These are phyloP conservation scores for Venturia oleaginea DNA, from an alignment of 2,329 filamentous ascomycete species.

Conservation along the genomic window DNA sequence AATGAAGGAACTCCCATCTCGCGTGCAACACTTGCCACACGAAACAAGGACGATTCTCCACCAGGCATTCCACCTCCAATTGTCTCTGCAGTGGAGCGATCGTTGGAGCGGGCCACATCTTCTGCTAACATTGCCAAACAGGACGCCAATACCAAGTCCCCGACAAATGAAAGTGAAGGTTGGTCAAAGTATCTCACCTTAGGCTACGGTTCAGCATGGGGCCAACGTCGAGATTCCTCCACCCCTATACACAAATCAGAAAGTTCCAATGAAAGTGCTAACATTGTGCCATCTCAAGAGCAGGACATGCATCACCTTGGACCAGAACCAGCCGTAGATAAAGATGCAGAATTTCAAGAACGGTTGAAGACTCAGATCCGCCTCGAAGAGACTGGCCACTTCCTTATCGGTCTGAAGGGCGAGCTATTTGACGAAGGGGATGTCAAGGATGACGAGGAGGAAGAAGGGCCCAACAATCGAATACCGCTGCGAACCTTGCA, in stretches of 20 bases:
- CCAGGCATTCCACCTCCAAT: constrained; percentile 40
- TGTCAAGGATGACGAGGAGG: constrained; percentile 23
- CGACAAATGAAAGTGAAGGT: constrained; percentile 35
- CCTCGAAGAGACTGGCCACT: constrained; percentile 44
- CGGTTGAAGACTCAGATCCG: constrained; percentile 48
- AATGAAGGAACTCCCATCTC: background rate
- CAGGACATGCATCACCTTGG: constrained; percentile 27
- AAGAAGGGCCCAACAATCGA: constrained; percentile 34
- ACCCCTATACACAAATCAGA: constrained; percentile 20
- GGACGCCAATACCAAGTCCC: constrained; percentile 23
- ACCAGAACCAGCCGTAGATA: constrained; percentile 27
- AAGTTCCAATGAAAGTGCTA: background rate
- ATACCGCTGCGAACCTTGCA: constrained; percentile 58
- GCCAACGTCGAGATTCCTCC: constrained; percentile 12
- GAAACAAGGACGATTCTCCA: constrained; percentile 15
- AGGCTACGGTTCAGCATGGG: constrained; percentile 36
- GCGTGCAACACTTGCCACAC: background rate
- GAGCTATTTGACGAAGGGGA: constrained; percentile 48
- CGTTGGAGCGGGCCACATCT: constrained; percentile 34
- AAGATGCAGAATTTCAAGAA: constrained; percentile 42
- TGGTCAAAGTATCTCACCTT: constrained; percentile 44
- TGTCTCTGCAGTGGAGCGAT: constrained; percentile 34
- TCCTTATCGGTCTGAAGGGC: constrained; percentile 60
- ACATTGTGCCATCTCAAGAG: constrained; percentile 7
- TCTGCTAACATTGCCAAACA: constrained; percentile 23